Evolutionary conservation across 2,329 filamentous ascomycete species (phyloP).

Genomic region (Aspergillus quadricinctus): DNA sequence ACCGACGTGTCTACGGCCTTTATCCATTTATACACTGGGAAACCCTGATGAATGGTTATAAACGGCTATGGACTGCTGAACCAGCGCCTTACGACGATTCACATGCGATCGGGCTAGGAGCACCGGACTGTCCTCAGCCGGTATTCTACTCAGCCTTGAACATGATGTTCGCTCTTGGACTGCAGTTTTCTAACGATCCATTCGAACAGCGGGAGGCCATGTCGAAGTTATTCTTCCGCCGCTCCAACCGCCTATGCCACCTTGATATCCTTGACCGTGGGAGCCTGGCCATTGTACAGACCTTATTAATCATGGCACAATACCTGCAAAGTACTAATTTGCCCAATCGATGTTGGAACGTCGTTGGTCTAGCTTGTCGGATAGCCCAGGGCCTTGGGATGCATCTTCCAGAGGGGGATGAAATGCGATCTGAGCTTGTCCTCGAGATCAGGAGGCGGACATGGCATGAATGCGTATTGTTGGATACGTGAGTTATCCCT

Average conservation of each 20-base stretch:
- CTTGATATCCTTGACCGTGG: constrained; percentile 10
- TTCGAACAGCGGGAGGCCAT: neutral
- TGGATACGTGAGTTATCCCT: constrained; percentile 4
- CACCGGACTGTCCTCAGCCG: neutral
- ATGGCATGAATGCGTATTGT: constrained; percentile 8
- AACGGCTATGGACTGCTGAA: neutral
- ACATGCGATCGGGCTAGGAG: constrained; percentile 4
- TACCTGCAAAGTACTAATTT: constrained; percentile 6
- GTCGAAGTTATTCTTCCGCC: constrained; percentile 6
- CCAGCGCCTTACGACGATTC: neutral
- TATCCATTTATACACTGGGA: constrained; percentile 7
- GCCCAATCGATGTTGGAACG: constrained; percentile 6
- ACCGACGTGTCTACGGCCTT: neutral
- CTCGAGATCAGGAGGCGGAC: constrained; percentile 2
- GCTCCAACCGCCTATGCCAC: constrained; percentile 6
- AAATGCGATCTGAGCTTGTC: neutral
- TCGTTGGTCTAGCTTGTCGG: constrained; percentile 5
- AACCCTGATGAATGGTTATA: constrained; percentile 1
- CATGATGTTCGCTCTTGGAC: constrained; percentile 3
- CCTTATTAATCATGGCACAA: constrained; percentile 4
- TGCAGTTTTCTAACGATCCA: constrained; percentile 1
- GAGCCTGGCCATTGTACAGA: constrained; percentile 7
- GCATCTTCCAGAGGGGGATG: neutral
- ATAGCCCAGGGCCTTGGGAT: constrained; percentile 5
- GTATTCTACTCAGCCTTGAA: constrained; percentile 7